phyloP scores from a whole-genome alignment of 495 filamentous ascomycete genomes.

The Podospora anserina region DNA sequence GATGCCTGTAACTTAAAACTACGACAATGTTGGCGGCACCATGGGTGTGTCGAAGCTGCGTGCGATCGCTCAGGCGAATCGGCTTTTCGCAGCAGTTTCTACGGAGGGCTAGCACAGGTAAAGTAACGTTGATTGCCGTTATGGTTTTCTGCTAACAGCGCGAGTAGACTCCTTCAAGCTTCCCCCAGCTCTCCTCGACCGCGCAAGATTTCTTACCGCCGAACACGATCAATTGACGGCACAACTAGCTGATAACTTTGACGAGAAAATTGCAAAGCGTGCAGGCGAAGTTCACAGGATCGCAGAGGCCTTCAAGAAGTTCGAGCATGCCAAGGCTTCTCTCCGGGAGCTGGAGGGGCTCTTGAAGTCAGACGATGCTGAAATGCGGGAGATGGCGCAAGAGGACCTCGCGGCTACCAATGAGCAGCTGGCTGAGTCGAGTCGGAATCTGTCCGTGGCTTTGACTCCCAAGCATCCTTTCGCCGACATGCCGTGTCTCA shows the following conservation, averaged over 20 bases:
- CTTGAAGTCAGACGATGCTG: slow-evolving; percentile 48
- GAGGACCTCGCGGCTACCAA: slow-evolving; percentile 71
- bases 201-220: slow-evolving; percentile 38
- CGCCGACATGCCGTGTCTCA: slow-evolving; percentile 81
- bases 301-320: slow-evolving; percentile 65
- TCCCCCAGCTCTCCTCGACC: slow-evolving; percentile 40
- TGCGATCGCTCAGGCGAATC: slow-evolving; percentile 39
- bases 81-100: slow-evolving; percentile 33
- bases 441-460: slow-evolving; percentile 62
- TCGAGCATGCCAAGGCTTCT: slow-evolving; percentile 56
- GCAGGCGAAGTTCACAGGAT: slow-evolving; percentile 72
- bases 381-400: slow-evolving; percentile 62
- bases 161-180: slow-evolving; percentile 19
- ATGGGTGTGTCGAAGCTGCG: slow-evolving; percentile 55
- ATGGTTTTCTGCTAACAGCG: slow-evolving; percentile 1
- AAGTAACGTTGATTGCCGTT: background rate
- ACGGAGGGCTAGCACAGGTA: slow-evolving; percentile 48
- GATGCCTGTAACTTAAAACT: slow-evolving; percentile 17
- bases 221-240: slow-evolving; percentile 63
- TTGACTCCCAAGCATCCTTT: slow-evolving; percentile 90
- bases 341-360: slow-evolving; percentile 52
- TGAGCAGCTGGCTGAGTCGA: slow-evolving; percentile 55
- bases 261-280: slow-evolving; percentile 68
- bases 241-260: slow-evolving; percentile 60
- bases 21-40: slow-evolving; percentile 50